phyloP scores from a whole-genome alignment of 2,329 filamentous ascomycete genomes.

The Trichoderma semiorbis region DNA sequence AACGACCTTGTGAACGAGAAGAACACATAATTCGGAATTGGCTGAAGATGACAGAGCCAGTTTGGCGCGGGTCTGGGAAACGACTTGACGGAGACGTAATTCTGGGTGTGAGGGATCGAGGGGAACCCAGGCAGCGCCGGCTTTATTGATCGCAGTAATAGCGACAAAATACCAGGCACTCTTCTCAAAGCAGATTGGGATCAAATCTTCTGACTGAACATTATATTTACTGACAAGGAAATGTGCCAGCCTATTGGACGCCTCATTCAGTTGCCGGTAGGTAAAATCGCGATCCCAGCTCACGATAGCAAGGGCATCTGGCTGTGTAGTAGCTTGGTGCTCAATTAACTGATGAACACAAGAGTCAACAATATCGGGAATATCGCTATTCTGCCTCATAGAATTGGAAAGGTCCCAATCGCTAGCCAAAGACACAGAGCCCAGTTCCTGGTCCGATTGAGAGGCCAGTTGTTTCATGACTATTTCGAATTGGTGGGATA shows the following conservation, averaged over 20 bases:
- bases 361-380: slow-evolving; percentile 10
- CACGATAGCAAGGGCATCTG: slow-evolving; percentile 13
- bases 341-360: slow-evolving; percentile 18
- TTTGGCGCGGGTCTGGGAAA: slow-evolving; percentile 8
- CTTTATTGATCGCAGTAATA: slow-evolving; percentile 21
- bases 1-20: slow-evolving; percentile 15
- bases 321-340: background rate
- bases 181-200: slow-evolving; percentile 32
- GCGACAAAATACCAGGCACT: slow-evolving; percentile 23
- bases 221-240: slow-evolving; percentile 1
- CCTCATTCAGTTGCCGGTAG: slow-evolving; percentile 4
- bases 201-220: slow-evolving; percentile 6
- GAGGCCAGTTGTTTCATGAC: background rate
- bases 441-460: background rate
- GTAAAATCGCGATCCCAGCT: slow-evolving; percentile 21
- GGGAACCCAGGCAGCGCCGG: slow-evolving; percentile 22
- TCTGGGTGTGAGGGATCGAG: slow-evolving; percentile 21
- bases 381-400: slow-evolving; percentile 4
- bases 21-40: slow-evolving; percentile 21
- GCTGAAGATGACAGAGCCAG: slow-evolving; percentile 16
- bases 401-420: slow-evolving; percentile 4
- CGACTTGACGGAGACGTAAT: slow-evolving; percentile 15
- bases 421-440: background rate
- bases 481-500: slow-evolving; percentile 13
- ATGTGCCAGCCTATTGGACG: slow-evolving; percentile 14